Conservation (phyloP, 2,329 filamentous ascomycete species). For the Ascochyta pisi region DNA sequence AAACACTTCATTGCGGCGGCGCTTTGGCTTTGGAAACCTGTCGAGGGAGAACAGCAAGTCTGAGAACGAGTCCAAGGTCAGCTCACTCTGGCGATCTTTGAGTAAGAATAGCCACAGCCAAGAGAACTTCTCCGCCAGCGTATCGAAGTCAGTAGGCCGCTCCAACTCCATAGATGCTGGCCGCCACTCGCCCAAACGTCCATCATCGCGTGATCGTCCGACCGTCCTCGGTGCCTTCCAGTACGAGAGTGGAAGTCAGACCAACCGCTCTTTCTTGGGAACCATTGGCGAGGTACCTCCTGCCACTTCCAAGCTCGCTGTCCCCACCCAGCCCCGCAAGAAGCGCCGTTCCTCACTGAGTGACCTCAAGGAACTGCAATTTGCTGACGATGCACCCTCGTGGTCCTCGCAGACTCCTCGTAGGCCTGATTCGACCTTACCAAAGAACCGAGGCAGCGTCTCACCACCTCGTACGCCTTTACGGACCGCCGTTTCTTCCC, state of each 20-base stretch:
- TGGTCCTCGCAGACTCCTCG: slow-evolving; percentile 50
- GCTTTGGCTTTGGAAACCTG: slow-evolving; percentile 80
- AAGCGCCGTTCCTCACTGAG: slow-evolving; percentile 92
- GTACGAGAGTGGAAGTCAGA: slow-evolving; percentile 52
- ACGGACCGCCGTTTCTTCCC: slow-evolving; percentile 40
- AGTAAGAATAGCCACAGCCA: slow-evolving; percentile 71
- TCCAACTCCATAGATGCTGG: slow-evolving; percentile 82
- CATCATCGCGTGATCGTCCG: slow-evolving; percentile 63
- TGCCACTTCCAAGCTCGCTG: slow-evolving; percentile 28
- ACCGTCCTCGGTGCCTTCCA: slow-evolving; percentile 56
- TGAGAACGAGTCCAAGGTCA: slow-evolving; percentile 70
- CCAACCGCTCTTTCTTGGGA: slow-evolving; percentile 50
- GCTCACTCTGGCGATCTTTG: slow-evolving; percentile 84
- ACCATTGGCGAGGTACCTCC: slow-evolving; percentile 60
- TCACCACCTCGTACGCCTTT: slow-evolving; percentile 44
- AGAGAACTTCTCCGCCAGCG: slow-evolving; percentile 62
- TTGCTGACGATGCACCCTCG: slow-evolving; percentile 54
- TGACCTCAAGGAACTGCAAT: slow-evolving; percentile 76
- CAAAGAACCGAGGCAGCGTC: slow-evolving; percentile 33
- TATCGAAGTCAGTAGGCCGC: slow-evolving; percentile 71
- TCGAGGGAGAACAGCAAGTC: slow-evolving; percentile 81
- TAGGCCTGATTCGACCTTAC: slow-evolving; percentile 32
- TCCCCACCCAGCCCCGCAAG: slow-evolving; percentile 56
- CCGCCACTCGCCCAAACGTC: slow-evolving; percentile 56
- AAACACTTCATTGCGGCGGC: slow-evolving; percentile 84